Evolutionary conservation across 1,139 yeast genomes (phyloP).

Genomic region (Debaryomyces fabryi): DNA sequence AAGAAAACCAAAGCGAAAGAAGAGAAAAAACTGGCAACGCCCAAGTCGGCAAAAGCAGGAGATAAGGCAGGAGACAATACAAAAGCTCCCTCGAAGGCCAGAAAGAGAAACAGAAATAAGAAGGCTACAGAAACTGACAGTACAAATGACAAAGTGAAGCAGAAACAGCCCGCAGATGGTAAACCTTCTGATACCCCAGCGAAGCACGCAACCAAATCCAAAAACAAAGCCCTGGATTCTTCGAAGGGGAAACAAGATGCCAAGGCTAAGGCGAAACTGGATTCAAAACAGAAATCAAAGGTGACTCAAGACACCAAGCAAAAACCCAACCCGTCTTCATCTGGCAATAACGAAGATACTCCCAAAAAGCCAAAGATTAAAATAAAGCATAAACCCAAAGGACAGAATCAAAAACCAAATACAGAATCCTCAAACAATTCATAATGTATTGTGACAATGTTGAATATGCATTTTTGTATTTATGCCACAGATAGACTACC

Average conservation of each 20-base stretch:
- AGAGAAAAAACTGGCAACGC: constrained; percentile 8
- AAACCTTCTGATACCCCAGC: neutral
- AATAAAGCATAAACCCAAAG: constrained; percentile 1
- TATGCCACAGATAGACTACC: neutral
- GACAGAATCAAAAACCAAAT: neutral
- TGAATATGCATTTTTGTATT: neutral
- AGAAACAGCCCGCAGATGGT: neutral
- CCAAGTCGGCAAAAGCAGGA: constrained; percentile 1
- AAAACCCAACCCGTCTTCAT: constrained; percentile 2
- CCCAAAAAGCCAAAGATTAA: constrained; percentile 1
- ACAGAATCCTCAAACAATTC: neutral
- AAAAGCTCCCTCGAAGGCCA: neutral
- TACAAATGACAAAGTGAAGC: constrained; percentile 1
- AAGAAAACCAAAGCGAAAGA: constrained; percentile 9
- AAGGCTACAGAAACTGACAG: neutral
- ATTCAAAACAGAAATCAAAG: neutral
- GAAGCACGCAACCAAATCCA: neutral
- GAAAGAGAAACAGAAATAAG: constrained; percentile 3
- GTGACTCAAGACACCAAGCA: neutral
- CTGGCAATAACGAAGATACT: neutral
- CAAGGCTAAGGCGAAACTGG: neutral
- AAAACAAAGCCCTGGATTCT: neutral
- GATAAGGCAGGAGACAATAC: constrained; percentile 1
- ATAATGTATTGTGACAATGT: neutral
- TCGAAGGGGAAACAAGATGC: neutral